Base-by-base conservation (phyloP, 257 asterid species). In the Lantana camara region DNA sequence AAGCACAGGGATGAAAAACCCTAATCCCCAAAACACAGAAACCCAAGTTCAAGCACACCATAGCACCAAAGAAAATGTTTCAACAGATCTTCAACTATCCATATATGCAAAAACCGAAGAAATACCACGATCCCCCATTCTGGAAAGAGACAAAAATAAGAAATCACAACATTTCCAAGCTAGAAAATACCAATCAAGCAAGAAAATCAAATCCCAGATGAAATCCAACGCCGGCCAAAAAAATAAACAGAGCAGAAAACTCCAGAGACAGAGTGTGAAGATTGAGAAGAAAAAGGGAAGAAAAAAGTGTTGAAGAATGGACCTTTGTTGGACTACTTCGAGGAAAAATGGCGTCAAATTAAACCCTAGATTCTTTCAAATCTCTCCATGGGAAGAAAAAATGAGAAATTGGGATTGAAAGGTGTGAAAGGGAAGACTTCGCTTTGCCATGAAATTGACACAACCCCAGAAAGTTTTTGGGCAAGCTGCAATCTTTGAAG, bases 371-470 rank as follows among this genome's bases (percentile, higher is more conserved):
- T 66, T 86, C 88, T 76, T 54, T 74, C 5, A 72, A 71, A 73
- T 68, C 76, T 53, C 1, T 35, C 15, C 30, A 27, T 55, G 66
- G 27, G 64, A 12, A 4, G 1, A 17, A 63, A 27, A 49, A 48
- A 1, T 35, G 4, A 35, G 63, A 37, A 24, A 42, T 41, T 44
- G 21, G 59, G 68, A 63, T 82, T 78, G 86, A 82, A 81, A 79
- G 81, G 86, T 71, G 95, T 78, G 96, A 83, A 83, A 84, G 92
- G 75, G 90, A 63, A 83, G 89, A 85, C 86, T 86, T 66, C 37
- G 65, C 75, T 79, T 49, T 69, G 61, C 65, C 72, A 75, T 73
- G 58, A 75, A 80, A 69, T 74, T 63, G 73, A 65, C 79, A 66
- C 77, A 41, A 58, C 63, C 52, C 30, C 71, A 55, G 22, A 68